phyloP scores from a whole-genome alignment of 805 yeast species.

The Yarrowia yakushimensis region DNA sequence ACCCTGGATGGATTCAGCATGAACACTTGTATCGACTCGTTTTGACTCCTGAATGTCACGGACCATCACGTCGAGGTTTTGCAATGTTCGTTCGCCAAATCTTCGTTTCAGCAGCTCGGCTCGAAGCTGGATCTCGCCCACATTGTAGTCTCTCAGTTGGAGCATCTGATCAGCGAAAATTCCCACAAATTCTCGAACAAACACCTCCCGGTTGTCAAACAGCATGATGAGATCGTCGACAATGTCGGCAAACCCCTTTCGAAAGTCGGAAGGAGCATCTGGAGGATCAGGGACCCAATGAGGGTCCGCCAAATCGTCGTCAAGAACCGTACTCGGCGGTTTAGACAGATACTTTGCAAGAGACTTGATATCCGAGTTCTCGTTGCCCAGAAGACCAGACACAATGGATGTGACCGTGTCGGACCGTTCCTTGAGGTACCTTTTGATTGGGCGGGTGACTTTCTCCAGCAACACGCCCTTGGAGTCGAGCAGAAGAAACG shows the following conservation, averaged over 20 bases:
- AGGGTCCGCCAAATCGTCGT: constrained; percentile 47
- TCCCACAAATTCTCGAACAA: constrained; percentile 60
- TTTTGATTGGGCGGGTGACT: constrained; percentile 71
- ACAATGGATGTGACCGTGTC: constrained; percentile 73
- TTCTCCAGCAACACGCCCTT: constrained; percentile 77
- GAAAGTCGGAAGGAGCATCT: constrained; percentile 85
- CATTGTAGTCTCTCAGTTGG: constrained; percentile 34
- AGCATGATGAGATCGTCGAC: constrained; percentile 69
- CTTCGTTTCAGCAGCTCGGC: constrained; percentile 56
- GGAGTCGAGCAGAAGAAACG: constrained; percentile 78
- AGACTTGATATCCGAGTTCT: constrained; percentile 47
- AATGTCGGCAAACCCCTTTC: constrained; percentile 55
- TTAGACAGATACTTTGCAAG: constrained; percentile 50
- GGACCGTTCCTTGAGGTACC: constrained; percentile 63
- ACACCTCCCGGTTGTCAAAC: constrained; percentile 63
- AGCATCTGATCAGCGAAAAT: constrained; percentile 59
- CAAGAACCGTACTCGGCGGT: constrained; percentile 27
- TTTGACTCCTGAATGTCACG: constrained; percentile 62
- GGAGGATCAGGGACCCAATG: constrained; percentile 84
- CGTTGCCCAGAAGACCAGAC: constrained; percentile 56
- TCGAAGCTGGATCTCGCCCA: constrained; percentile 40
- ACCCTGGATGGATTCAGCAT: constrained; percentile 31
- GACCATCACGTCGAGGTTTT: constrained; percentile 78
- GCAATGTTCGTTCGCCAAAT: constrained; percentile 65
- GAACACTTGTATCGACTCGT: constrained; percentile 43